Evolutionary conservation across 345 rosid genomes (phyloP), one percentile per base, ranked within the genome.

Genomic region (Syzygium grande): DNA sequence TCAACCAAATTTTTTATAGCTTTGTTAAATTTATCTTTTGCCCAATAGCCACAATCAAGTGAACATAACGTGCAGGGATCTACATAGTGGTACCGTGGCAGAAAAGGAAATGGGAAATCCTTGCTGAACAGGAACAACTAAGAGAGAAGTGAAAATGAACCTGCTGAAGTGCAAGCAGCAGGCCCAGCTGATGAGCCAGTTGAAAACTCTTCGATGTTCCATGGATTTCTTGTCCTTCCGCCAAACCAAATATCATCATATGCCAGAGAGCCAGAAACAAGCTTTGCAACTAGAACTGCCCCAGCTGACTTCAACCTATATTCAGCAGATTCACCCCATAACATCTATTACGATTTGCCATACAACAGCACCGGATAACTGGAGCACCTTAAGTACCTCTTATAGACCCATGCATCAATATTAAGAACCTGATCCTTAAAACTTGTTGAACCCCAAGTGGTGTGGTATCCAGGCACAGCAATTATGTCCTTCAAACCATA

Each of bases 161-260:
- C 99, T 84, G 99, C 97, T 2, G 97, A 93, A 73, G 96, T 95
- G 90, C 95, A 92, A n/a, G 99, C 96, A 88, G 97, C 99, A 25
- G 99, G 96, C 86, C 99, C 98, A 88, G 96, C 98, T 49, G 98
- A 97, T 65, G 99, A 95, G 51, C 98, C 98, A 1, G 99, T 97
- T 51, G 97, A 89, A 88, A 97, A 97, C 86, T 97, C 98, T 91
- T 94, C 96, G 16, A 97, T 95, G 88, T 96, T 97, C 98, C 99
- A 97, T 25, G 99, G 99, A 87, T 97, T 97, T 86, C 96, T 95
- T 9, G 98, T 96, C 91, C 96, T 92, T 61, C 98, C 98, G 9
- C 95, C 97, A 80, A 94, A 96, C 99, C 98, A 96, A 84, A 97
- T 95, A 87, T 97, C 99, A 92, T 96, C 98, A 89, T 93, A 96